These are phyloP conservation scores for Aspergillus fumigatus DNA, from an alignment of 2,329 filamentous ascomycete species.

Conservation along the genomic window DNA sequence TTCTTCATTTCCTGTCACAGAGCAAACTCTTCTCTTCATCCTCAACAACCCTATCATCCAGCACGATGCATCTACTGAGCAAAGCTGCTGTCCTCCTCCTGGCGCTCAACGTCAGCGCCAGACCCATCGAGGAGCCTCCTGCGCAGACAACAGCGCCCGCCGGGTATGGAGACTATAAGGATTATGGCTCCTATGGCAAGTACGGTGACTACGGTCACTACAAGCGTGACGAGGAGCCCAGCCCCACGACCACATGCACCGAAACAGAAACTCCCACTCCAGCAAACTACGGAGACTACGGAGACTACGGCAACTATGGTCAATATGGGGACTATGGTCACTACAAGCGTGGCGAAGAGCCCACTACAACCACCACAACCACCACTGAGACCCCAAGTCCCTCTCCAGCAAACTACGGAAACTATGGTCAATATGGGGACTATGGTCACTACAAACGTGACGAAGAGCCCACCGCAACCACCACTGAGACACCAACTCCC, in stretches of 20 bases:
- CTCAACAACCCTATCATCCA: neutral
- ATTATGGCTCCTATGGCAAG: neutral
- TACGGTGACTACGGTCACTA: slow-evolving; percentile 2
- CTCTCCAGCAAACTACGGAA: too few species aligned
- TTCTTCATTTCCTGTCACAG: neutral
- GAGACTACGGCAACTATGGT: slow-evolving; percentile 3
- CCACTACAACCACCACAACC: neutral
- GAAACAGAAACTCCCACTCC: slow-evolving; percentile 2
- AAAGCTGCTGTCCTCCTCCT: neutral
- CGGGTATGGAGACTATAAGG: neutral
- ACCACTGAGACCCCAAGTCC: neutral
- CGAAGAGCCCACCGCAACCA: neutral
- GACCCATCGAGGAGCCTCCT: neutral
- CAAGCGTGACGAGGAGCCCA: neutral
- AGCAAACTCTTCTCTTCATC: neutral
- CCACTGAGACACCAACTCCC: neutral
- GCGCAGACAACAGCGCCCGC: neutral
- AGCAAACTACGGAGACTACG: neutral
- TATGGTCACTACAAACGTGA: slow-evolving; percentile 8
- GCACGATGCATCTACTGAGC: neutral
- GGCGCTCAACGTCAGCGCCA: neutral
- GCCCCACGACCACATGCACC: neutral
- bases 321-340: slow-evolving; percentile 10
- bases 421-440: too few species aligned
- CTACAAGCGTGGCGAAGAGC: slow-evolving; percentile 1